These are phyloP conservation scores for Tremellales sp. DNA, from an alignment of 1,284 basidiomycete genomes.

Conservation along the genomic window DNA sequence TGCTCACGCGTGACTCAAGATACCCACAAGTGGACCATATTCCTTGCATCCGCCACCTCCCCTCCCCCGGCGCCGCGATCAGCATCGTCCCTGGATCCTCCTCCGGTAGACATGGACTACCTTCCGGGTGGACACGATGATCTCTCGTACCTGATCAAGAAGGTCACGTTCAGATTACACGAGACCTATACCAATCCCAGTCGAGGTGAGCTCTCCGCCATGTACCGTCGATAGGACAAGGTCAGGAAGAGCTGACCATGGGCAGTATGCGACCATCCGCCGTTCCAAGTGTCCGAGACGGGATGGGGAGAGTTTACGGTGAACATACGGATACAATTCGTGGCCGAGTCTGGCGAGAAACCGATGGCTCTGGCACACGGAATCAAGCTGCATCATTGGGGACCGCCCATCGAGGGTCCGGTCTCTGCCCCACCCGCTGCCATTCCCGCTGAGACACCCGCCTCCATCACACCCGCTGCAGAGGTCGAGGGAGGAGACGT, in stretches of 20 bases:
- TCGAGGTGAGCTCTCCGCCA: constrained; percentile 61
- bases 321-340: constrained; percentile 86
- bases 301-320: constrained; percentile 99
- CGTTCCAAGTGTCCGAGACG: constrained; percentile 92
- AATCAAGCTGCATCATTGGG: constrained; percentile 95
- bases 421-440: constrained; percentile 51
- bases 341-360: constrained; percentile 89
- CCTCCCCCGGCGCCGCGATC: constrained; percentile 57
- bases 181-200: constrained; percentile 92
- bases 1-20: constrained; percentile 60
- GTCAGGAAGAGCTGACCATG: not conserved
- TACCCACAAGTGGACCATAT: constrained; percentile 96
- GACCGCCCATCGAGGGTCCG: constrained; percentile 44
- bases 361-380: constrained; percentile 82
- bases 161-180: constrained; percentile 96
- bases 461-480: constrained; percentile 53
- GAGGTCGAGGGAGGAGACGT: constrained; percentile 52
- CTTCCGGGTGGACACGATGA: constrained; percentile 75
- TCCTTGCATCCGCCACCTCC: constrained; percentile 63
- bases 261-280: constrained; percentile 82
- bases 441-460: constrained; percentile 54
- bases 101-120: constrained; percentile 39
- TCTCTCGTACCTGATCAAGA: constrained; percentile 81
- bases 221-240: not conserved
- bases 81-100: constrained; percentile 19